Percentiles rank a stretch among this genome's conserved stretches.
Conservation (phyloP, 1,139 yeast species). For the Yamadazyma trypodendri region DNA sequence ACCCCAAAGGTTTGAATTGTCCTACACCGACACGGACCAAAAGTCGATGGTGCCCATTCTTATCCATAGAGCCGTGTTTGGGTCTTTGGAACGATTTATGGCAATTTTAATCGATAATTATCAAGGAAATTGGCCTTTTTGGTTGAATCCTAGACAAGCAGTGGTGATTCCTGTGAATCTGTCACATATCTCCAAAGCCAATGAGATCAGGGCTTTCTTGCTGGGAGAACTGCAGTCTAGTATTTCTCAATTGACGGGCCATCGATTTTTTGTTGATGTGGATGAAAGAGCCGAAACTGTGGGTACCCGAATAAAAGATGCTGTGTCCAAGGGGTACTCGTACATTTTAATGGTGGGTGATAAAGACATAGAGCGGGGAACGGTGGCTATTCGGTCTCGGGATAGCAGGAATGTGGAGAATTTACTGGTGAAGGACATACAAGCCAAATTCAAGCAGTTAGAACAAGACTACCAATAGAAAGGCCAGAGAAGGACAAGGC, state of each 20-base stretch:
- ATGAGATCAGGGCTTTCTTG: constrained; percentile 42
- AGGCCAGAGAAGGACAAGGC: no score
- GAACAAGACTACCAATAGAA: constrained; percentile 44
- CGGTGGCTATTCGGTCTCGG: constrained; percentile 65
- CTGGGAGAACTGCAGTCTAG: constrained; percentile 46
- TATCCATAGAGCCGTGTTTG: constrained; percentile 94
- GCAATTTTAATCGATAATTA: constrained; percentile 90
- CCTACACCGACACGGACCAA: constrained; percentile 53
- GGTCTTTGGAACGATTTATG: constrained; percentile 88
- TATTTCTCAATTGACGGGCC: constrained; percentile 55
- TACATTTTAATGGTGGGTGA: constrained; percentile 86
- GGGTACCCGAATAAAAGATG: constrained; percentile 77
- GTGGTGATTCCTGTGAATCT: constrained; percentile 77
- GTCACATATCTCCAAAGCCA: constrained; percentile 55
- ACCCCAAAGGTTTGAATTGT: constrained; percentile 78
- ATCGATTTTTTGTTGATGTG: constrained; percentile 71
- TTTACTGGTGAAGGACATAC: constrained; percentile 47
- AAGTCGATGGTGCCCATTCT: constrained; percentile 68
- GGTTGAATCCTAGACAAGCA: constrained; percentile 96
- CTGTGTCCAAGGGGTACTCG: constrained; percentile 73
- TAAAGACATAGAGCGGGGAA: constrained; percentile 63
- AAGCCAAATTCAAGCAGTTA: constrained; percentile 45
- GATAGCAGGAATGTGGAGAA: constrained; percentile 50
- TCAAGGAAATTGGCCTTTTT: constrained; percentile 96
- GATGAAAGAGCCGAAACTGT: constrained; percentile 76